Evolutionary conservation across 2,329 filamentous ascomycete genomes (phyloP).

Genomic region (Chalara sp.): DNA sequence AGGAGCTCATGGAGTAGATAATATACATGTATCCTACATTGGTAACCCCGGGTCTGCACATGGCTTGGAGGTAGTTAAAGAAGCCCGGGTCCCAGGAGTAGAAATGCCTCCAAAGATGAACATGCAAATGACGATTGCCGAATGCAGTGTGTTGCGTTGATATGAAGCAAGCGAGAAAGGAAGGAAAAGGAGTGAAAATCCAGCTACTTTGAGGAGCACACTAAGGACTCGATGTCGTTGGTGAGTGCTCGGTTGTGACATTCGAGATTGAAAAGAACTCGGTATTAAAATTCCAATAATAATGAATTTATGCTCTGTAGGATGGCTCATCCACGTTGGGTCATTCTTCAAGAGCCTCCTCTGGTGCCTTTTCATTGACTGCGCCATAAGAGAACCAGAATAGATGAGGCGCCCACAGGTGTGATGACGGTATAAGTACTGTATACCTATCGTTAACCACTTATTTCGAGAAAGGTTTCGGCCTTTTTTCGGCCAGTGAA

Average conservation of each 20-base stretch:
- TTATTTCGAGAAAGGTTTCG: constrained; percentile 42
- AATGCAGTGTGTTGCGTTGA: constrained; percentile 16
- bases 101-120: constrained; percentile 48
- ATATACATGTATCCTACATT: constrained; percentile 43
- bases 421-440: constrained; percentile 60
- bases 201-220: constrained; percentile 51
- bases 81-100: constrained; percentile 49
- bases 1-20: constrained; percentile 44
- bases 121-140: constrained; percentile 40
- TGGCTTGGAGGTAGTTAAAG: constrained; percentile 45
- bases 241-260: no score
- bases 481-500: constrained; percentile 55
- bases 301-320: neutral
- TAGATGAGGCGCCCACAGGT: constrained; percentile 53
- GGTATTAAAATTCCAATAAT: constrained; percentile 50
- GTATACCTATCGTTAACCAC: constrained; percentile 63
- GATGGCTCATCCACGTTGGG: constrained; percentile 36
- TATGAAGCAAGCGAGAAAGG: constrained; percentile 52
- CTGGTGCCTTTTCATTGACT: constrained; percentile 55
- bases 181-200: constrained; percentile 60
- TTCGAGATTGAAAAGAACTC: no score
- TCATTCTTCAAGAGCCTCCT: constrained; percentile 38
- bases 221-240: constrained; percentile 37
- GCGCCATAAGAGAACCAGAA: constrained; percentile 41
- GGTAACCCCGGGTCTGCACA: constrained; percentile 42